Base-by-base conservation (phyloP, 169 alveolate species). In the Eimeria maxima region DNA sequence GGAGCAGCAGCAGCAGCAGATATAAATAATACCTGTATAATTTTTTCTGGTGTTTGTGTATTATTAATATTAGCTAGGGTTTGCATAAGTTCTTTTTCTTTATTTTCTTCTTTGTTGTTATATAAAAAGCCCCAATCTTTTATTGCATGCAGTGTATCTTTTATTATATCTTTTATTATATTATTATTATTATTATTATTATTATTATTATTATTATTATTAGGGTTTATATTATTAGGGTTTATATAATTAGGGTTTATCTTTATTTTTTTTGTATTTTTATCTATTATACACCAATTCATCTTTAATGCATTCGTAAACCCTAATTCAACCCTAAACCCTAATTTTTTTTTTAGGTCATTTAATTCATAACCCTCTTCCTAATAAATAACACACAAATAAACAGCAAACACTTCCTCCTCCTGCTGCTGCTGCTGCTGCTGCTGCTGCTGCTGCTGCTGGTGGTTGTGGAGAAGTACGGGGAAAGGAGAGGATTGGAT, bases 241-340 rank as follows among this genome's bases (percentile, higher is more conserved):
- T 29, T 24, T 4, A 38, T 38, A 27, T 74, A 6, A n/a, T 24
- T 13, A 63, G 47, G 18, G 13, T 53, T n/a, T n/a, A 10, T 11
- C 33, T 53, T 14, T 3, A 94, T 44, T 29, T 18, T 60, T 47
- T 86, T 94, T 13, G 86, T 94, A 45, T 71, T 71, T 81, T 94
- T 94, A 65, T 94, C 96, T 69, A 86, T 57, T 16, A 27, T n/a
- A 50, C 76, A 50, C 90, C 90, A 86, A 20, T 83, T 83, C 74
- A 65, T 27, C 84, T 86, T 84, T 78, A 94, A 47, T 13, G 96
- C 96, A n/a, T 73, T 55, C 53, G 69, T 38, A 42, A 74, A 44
- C 29, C 87, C 95, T 11, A 90, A 53, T 14, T 90, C 95, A 18
- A 83, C 94, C 3, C 44, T 89, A 42, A 87, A n/a, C 24, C 96